Base-by-base conservation (phyloP, 352 stramenopile genomes). In the Phytophthora sp. region DNA sequence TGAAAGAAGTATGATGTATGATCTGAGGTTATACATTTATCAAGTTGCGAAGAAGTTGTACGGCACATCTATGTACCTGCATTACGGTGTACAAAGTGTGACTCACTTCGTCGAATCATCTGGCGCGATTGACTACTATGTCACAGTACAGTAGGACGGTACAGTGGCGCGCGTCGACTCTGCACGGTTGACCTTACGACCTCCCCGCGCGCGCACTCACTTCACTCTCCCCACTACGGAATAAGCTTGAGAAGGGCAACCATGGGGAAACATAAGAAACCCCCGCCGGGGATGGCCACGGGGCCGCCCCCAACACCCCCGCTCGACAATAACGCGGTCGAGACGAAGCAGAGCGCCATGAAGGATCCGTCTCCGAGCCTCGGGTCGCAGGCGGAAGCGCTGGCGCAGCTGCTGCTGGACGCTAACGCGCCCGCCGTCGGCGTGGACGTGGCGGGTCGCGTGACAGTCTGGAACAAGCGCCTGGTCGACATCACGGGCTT, bases 381-480 rank as follows among this genome's bases (percentile, higher is more conserved):
- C 50, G 64, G 53, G 11, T 53, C 63, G 35, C 63, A 69, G 26
- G 59, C 36, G 7, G 53, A 69, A 38, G 53, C 66, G 33, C 53
- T 73, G 12, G 59, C 59, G 2, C 59, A 60, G 31, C 47, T 94
- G 38, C 76, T 94, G 5, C 44, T 88, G 46, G 84, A 80, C 29
- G 82, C 86, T 16, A 89, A 88, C 54, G 78, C 80, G 52, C 79
- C 85, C 1, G 84, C 88, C 13, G 65, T 93, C 30, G 84, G 79
- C 50, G 69, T 91, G 18, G 77, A 86, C 45, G 30, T 74, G 7
- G 38, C 70, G 12, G 80, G 82, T 16, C 23, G 62, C 31, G 79
- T 93, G 21, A 89, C 69, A 29, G 63, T 88, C 62, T 93, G 84
- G 84, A 93, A 93, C 73, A 64, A 65, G 31, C 70, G 68, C n/a